Evolutionary conservation across 2,329 filamentous ascomycete species (phyloP), one percentile per base, ranked within the genome.

Genomic region (Venturia asperata): DNA sequence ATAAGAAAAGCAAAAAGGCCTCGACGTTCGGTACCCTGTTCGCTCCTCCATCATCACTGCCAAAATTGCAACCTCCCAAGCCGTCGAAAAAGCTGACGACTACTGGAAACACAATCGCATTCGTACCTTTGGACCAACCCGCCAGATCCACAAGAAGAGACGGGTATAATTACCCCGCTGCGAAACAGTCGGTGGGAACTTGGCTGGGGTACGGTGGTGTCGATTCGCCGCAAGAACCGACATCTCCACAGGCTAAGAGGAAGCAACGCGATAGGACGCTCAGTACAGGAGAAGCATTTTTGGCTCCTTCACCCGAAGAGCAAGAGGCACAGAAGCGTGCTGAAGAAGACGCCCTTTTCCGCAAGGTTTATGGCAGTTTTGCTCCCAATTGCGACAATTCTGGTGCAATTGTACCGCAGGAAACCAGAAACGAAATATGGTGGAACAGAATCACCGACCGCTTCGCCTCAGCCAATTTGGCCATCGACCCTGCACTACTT

Each of bases 301-400:
- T 82, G 81, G 72, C 69, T 61, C 72, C 74, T 1, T 76, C 77
- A 17, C 77, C 79, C 61, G 73, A 74, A 0, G 72, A 75, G 13
- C 69, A 75, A 11, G 71, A 71, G n/a, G 75, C 76, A 17, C 69
- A 74, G 4, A 72, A 89, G 71, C 79, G 84, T 70, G 83, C 84
- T 3, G 88, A 88, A 72, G 85, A 91, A 76, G 89, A 92, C 69
- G 82, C 87, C 0, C 77, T 92, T 11, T 93, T 92, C 72, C 83
- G 88, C 39, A 85, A 87, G 64, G 89, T 87, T 1, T 93, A 92
- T 74, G 91, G 88, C 0, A 89, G 87, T 71, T 93, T 92, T 73
- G 90, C 90, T 6, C 90, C 90, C 0, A 86, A 83, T 63, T 87
- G 85, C 70, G 90, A 93, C 73, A 87, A 92, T 71, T 83, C 88